Conservation (phyloP, 2,329 filamentous ascomycete species). For the Paecilomyces niveus region DNA sequence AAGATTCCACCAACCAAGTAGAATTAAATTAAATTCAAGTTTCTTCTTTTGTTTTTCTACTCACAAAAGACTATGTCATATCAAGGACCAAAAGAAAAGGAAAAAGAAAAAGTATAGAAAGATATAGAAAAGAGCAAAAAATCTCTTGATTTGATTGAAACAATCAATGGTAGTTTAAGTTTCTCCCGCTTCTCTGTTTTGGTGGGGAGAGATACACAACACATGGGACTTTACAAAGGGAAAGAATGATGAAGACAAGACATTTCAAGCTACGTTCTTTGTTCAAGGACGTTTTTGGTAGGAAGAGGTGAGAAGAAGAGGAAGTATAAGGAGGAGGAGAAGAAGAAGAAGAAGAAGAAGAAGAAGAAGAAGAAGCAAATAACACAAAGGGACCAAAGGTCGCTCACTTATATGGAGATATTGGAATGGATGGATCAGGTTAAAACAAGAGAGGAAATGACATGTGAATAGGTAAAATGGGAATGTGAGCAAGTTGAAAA, state of each 20-base stretch:
- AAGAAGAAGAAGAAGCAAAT: neutral
- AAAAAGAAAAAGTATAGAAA: neutral
- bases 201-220: neutral
- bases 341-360: conserved; percentile 3
- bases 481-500: neutral
- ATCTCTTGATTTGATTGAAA: neutral
- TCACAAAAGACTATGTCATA: neutral
- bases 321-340: conserved; percentile 5
- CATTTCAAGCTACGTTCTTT: neutral
- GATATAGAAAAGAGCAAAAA: neutral
- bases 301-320: neutral
- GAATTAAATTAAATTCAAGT: neutral
- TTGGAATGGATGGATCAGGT: neutral
- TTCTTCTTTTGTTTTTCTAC: neutral
- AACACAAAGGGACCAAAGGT: neutral
- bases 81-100: neutral
- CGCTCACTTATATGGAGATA: neutral
- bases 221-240: neutral
- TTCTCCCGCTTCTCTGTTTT: neutral
- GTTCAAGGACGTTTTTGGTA: neutral
- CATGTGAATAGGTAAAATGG: neutral
- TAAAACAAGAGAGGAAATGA: conserved; percentile 1
- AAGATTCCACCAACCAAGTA: conserved; percentile 4
- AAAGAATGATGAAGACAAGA: neutral
- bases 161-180: neutral